Conservation (phyloP, 441 rosid species). For the Eutrema salsugineum region DNA sequence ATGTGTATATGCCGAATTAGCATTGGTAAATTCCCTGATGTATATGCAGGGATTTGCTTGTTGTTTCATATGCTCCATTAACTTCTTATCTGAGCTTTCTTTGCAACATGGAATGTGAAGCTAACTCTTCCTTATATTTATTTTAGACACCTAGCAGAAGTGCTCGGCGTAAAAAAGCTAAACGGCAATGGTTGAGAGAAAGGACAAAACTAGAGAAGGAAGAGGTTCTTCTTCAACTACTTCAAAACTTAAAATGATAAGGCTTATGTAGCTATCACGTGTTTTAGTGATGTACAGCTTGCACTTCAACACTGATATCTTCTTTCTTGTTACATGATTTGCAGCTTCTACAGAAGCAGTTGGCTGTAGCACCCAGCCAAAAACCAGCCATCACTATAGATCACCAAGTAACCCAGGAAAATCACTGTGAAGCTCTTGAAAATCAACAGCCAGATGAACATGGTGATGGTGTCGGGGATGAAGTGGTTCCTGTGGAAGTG, state of each 20-base stretch:
- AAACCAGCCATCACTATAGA: constrained; percentile 36
- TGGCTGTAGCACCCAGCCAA: constrained; percentile 32
- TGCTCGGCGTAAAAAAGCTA: constrained; percentile 88
- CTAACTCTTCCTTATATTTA: constrained; percentile 23
- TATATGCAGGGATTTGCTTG: constrained; percentile 2
- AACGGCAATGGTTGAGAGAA: constrained; percentile 73
- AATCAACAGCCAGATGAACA: constrained; percentile 9
- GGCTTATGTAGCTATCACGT: constrained; percentile 7
- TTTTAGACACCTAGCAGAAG: constrained; percentile 77
- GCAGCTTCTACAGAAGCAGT: constrained; percentile 43
- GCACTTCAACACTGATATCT: background rate
- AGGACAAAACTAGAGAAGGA: constrained; percentile 51
- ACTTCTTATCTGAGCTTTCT: background rate
- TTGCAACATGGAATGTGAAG: constrained; percentile 13
- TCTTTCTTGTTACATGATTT: constrained; percentile 14
- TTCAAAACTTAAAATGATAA: constrained; percentile 8
- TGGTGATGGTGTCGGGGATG: constrained; percentile 44
- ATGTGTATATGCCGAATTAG: background rate
- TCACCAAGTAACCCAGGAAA: constrained; percentile 28
- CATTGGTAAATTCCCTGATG: background rate
- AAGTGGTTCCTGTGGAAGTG: constrained; percentile 63
- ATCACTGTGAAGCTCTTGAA: constrained; percentile 30
- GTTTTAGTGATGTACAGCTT: background rate
- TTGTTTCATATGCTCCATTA: background rate
- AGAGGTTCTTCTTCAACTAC: constrained; percentile 43